Evolutionary conservation across 2,329 filamentous ascomycete species (phyloP).

Genomic region (Pestalotiopsis sp.): DNA sequence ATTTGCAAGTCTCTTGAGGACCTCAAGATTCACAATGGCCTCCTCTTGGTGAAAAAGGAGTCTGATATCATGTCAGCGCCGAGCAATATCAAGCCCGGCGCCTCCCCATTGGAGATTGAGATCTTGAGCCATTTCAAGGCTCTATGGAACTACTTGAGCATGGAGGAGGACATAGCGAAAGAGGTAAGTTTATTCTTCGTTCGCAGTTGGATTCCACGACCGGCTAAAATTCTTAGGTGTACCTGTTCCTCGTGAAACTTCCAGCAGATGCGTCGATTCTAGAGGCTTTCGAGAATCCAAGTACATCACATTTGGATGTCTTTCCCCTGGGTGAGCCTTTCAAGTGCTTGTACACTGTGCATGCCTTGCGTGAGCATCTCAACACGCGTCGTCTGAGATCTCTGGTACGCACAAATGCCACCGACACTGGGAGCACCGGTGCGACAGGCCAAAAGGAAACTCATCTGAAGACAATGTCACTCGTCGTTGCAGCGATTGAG

Average conservation of each 20-base stretch:
- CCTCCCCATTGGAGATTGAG: slow-evolving; percentile 72
- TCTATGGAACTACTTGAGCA: slow-evolving; percentile 78
- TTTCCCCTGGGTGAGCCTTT: slow-evolving; percentile 73
- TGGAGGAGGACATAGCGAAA: slow-evolving; percentile 69
- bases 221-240: slow-evolving; percentile 52
- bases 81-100: slow-evolving; percentile 50
- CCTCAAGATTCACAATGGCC: slow-evolving; percentile 64
- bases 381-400: slow-evolving; percentile 35
- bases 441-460: slow-evolving; percentile 33
- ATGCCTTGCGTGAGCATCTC: slow-evolving; percentile 68
- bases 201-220: slow-evolving; percentile 3
- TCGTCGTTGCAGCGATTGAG: slow-evolving; percentile 64
- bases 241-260: slow-evolving; percentile 70
- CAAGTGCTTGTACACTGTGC: slow-evolving; percentile 73
- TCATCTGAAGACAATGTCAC: slow-evolving; percentile 48
- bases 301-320: slow-evolving; percentile 58
- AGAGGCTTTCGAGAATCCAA: slow-evolving; percentile 56
- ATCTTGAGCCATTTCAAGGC: slow-evolving; percentile 82
- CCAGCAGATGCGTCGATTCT: slow-evolving; percentile 68
- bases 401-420: slow-evolving; percentile 23
- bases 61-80: slow-evolving; percentile 47
- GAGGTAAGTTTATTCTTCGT: slow-evolving; percentile 50
- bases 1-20: slow-evolving; percentile 67
- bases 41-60: slow-evolving; percentile 68
- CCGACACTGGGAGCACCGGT: slow-evolving; percentile 23